These are phyloP conservation scores for Puya raimondii DNA, from an alignment of 176 grass and related monocot genomes.

Conservation along the genomic window DNA sequence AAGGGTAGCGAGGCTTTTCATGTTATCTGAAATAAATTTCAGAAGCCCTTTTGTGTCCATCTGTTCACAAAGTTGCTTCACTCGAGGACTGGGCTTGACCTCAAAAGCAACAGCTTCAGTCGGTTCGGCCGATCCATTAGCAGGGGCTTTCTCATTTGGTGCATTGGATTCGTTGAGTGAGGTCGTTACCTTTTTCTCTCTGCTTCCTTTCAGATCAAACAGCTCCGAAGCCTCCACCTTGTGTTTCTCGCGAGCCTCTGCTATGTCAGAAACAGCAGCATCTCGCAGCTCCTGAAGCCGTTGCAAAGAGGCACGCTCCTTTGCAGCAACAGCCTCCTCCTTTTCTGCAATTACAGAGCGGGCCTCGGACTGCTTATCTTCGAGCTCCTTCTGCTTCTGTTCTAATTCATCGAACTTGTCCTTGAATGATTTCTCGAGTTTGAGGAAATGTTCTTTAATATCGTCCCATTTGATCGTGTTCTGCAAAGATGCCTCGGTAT, in stretches of 20 bases:
- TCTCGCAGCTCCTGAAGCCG: constrained; percentile 72
- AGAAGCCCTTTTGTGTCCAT: constrained; percentile 78
- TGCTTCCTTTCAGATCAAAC: constrained; percentile 56
- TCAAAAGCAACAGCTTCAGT: constrained; percentile 41
- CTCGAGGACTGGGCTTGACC: constrained; percentile 37
- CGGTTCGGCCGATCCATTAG: constrained; percentile 29
- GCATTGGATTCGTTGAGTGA: constrained; percentile 46
- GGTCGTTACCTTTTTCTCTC: constrained; percentile 63
- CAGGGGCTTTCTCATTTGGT: constrained; percentile 50
- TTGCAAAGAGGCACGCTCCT: constrained; percentile 49
- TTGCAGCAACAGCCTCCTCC: constrained; percentile 52
- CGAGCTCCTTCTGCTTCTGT: constrained; percentile 44
- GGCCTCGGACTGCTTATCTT: constrained; percentile 47
- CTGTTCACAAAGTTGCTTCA: constrained; percentile 81
- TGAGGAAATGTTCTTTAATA: constrained; percentile 53
- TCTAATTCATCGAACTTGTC: constrained; percentile 66
- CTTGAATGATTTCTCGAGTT: constrained; percentile 56
- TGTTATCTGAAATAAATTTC: constrained; percentile 69
- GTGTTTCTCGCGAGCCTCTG: constrained; percentile 64
- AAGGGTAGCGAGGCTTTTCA: constrained; percentile 50
- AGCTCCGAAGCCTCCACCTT: constrained; percentile 65
- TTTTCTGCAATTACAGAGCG: constrained; percentile 51
- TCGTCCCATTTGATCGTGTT: constrained; percentile 55
- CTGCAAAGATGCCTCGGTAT: constrained; percentile 47
- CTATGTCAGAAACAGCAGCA: constrained; percentile 48